A percentile compares a stretch with the other conserved stretches of the same genome.
Evolutionary conservation across 176 grass and related monocot genomes (phyloP).

Genomic region (Canna indica): DNA sequence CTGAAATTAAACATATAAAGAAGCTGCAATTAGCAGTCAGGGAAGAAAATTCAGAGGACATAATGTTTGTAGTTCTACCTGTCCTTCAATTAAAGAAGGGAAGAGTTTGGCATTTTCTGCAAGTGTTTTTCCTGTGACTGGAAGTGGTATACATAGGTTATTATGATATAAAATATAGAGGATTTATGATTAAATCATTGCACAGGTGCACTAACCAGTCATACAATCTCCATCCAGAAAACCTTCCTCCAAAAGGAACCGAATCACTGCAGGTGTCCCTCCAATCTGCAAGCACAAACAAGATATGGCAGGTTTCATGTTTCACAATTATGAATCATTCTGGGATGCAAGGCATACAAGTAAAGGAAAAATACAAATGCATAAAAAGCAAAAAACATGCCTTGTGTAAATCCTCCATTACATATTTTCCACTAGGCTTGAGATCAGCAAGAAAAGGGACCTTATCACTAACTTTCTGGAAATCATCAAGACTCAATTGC

Average conservation of each 20-base stretch:
- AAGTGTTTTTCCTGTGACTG: slow-evolving; percentile 95
- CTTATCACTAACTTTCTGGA: slow-evolving; percentile 94
- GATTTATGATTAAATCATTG: not conserved
- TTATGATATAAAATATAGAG: not conserved
- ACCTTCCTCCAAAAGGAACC: slow-evolving; percentile 79
- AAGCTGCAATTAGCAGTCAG: not conserved
- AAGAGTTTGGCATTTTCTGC: slow-evolving; percentile 85
- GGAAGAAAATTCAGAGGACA: not conserved
- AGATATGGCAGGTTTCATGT: not conserved
- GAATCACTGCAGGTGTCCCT: slow-evolving; percentile 90
- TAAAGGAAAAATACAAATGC: not conserved
- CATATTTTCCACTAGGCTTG: slow-evolving; percentile 97
- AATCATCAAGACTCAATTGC: slow-evolving; percentile 88
- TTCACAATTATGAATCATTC: not conserved
- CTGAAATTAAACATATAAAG: slow-evolving; percentile 26
- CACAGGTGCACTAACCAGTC: slow-evolving; percentile 36
- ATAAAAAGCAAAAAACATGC: slow-evolving; percentile 11
- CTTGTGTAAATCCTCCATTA: slow-evolving; percentile 98
- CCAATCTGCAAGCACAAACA: slow-evolving; percentile 51
- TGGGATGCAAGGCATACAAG: not conserved
- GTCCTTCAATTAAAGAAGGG: slow-evolving; percentile 66
- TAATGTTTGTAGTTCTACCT: slow-evolving; percentile 37
- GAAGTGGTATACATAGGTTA: not conserved
- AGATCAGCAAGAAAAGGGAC: slow-evolving; percentile 96
- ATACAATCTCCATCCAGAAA: slow-evolving; percentile 91